phyloP scores from a whole-genome alignment of 495 filamentous ascomycete species.

The Neurospora sublineolata region DNA sequence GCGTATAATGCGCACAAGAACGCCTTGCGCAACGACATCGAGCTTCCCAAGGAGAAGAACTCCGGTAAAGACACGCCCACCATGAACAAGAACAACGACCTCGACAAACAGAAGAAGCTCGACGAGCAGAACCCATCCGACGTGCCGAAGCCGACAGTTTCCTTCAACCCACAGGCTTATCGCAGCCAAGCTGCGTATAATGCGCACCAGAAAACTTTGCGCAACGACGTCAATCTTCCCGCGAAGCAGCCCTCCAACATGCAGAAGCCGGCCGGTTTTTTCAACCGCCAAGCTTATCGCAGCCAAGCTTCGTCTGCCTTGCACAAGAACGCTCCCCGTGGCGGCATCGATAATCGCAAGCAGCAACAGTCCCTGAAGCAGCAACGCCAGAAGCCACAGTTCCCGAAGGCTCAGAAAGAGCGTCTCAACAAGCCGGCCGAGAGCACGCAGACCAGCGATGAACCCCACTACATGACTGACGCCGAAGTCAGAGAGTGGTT shows the following conservation, averaged over 20 bases:
- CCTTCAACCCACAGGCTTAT: not conserved
- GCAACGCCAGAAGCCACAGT: not conserved
- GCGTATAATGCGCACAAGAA: not conserved
- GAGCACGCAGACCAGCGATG: not conserved
- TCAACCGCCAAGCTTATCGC: not conserved
- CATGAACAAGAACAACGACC: too few relatives aligned
- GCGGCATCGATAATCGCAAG: rapidly evolving
- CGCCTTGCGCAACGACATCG: too few relatives aligned
- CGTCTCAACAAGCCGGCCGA: not conserved
- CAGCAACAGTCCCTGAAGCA: not conserved
- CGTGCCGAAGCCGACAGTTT: not conserved
- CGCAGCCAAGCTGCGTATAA: not conserved
- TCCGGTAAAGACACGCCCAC: too few relatives aligned
- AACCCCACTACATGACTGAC: not conserved
- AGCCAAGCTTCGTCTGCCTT: not conserved
- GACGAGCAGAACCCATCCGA: too few relatives aligned
- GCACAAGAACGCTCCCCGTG: not conserved
- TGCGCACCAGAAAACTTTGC: not conserved
- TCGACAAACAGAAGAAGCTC: too few relatives aligned
- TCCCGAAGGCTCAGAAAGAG: not conserved
- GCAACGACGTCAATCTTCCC: too few relatives aligned
- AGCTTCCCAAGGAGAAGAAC: not conserved
- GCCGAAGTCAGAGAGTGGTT: not conserved
- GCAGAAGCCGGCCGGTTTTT: not conserved
- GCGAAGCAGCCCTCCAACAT: not conserved